Conservation (phyloP, 352 stramenopile genomes). For the Globisporangium camurandrum region DNA sequence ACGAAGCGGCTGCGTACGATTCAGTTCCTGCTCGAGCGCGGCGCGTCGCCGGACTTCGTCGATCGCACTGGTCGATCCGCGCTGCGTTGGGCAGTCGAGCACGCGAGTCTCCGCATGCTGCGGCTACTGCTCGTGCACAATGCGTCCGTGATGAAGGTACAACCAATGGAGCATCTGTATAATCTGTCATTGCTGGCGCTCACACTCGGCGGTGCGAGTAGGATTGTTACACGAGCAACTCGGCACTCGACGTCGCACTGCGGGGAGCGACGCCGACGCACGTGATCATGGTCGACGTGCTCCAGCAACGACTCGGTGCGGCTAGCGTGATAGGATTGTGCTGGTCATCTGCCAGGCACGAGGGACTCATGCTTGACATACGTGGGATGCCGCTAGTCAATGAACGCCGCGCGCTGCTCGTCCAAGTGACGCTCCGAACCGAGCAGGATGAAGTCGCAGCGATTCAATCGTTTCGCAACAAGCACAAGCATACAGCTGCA, state of each 20-base stretch:
- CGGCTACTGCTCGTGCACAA: constrained; percentile 29
- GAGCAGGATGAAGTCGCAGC: constrained; percentile 25
- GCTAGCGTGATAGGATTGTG: no score
- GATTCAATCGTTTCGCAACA: constrained; percentile 21
- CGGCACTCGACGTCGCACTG: constrained; percentile 34
- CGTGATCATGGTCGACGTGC: constrained; percentile 23
- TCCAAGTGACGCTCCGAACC: constrained; percentile 21
- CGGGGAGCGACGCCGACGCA: constrained; percentile 24
- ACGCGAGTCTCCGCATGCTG: constrained; percentile 27
- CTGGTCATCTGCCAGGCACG: no score
- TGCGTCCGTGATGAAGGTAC: constrained; percentile 30
- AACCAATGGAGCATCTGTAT: neutral
- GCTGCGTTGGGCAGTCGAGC: constrained; percentile 38
- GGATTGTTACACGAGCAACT: constrained; percentile 41
- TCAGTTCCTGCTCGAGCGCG: constrained; percentile 34
- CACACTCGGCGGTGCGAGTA: constrained; percentile 1
- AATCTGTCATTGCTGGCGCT: neutral
- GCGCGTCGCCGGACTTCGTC: constrained; percentile 28
- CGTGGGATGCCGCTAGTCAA: constrained; percentile 19
- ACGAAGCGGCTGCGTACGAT: constrained; percentile 30
- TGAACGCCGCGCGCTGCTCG: constrained; percentile 26
- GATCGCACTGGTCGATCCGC: constrained; percentile 38
- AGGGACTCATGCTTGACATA: no score
- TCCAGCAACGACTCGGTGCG: constrained; percentile 38
- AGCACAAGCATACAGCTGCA: constrained; percentile 9